These are phyloP conservation scores for Haplosporangium sp. DNA, from an alignment of 371 early-diverging fungal genomes.

Conservation along the genomic window DNA sequence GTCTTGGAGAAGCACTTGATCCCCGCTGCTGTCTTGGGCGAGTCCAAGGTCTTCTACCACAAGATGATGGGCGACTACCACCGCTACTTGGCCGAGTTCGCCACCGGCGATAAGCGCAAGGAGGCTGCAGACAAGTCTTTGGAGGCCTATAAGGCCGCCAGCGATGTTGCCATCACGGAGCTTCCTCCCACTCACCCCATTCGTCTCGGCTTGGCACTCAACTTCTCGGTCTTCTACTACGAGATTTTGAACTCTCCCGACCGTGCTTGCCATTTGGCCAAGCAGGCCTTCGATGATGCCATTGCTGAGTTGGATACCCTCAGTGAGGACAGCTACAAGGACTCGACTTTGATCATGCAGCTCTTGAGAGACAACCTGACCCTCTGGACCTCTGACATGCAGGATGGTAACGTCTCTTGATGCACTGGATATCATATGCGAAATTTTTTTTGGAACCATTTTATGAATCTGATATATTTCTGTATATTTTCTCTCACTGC, in stretches of 20 bases:
- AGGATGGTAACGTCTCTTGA: slow-evolving; percentile 67
- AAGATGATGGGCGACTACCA: slow-evolving; percentile 99
- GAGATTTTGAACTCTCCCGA: slow-evolving; percentile 99
- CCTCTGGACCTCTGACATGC: slow-evolving; percentile 99
- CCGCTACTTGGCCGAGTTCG: slow-evolving; percentile 99
- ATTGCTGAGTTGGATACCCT: slow-evolving; percentile 99
- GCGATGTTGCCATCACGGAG: slow-evolving; percentile 93
- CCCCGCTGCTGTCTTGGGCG: slow-evolving; percentile 87
- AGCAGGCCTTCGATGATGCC: slow-evolving; percentile 99
- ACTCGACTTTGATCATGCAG: slow-evolving; percentile 99
- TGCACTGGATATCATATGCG: background rate
- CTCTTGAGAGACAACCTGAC: slow-evolving; percentile 99
- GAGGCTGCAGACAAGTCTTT: slow-evolving; percentile 90
- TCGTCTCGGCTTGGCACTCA: slow-evolving; percentile 98
- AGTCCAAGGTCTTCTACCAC: slow-evolving; percentile 99
- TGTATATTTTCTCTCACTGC: background rate
- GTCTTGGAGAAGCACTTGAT: slow-evolving; percentile 94
- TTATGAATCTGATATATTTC: no score
- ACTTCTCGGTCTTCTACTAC: slow-evolving; percentile 99
- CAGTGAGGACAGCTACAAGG: slow-evolving; percentile 99
- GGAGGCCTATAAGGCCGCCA: slow-evolving; percentile 97
- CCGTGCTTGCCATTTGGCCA: slow-evolving; percentile 98
- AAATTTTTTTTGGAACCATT: background rate
- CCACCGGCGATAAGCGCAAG: slow-evolving; percentile 87
- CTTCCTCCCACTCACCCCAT: slow-evolving; percentile 99